A percentile compares a stretch with the other conserved stretches of the same genome.
phyloP scores from a whole-genome alignment of 768 basidiomycete species.

The Calocera viscosa region DNA sequence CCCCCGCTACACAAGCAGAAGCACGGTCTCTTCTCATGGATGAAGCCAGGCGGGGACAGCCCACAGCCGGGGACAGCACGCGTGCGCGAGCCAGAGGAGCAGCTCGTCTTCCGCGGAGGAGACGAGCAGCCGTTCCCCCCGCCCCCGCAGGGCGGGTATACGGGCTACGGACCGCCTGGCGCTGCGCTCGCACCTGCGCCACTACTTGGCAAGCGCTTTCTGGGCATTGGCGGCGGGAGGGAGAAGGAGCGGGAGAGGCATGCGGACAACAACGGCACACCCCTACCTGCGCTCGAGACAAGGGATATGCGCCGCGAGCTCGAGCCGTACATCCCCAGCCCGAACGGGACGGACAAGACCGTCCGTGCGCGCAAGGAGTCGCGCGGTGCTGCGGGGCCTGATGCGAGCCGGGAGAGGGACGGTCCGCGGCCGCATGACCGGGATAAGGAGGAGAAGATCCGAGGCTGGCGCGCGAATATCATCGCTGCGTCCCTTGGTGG shows the following conservation, averaged over 20 bases:
- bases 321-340: not conserved
- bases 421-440: not conserved
- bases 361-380: not conserved
- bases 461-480: conserved; percentile 11
- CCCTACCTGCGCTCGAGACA: conserved; percentile 1
- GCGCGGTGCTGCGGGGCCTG: not conserved
- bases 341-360: conserved; percentile 9
- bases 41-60: not conserved
- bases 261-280: conserved; percentile 9
- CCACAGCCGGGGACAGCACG: too few relatives aligned
- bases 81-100: not conserved
- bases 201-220: not conserved
- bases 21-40: not conserved
- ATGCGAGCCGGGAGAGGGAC: not conserved
- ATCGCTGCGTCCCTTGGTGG: conserved; percentile 2
- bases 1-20: not conserved
- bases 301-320: not conserved
- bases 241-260: conserved; percentile 18
- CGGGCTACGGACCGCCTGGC: not conserved
- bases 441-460: conserved; percentile 23
- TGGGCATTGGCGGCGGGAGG: conserved; percentile 11
- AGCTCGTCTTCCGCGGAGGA: not conserved
- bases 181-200: not conserved
- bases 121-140: conserved; percentile 5
- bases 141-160: conserved; percentile 7